Evolutionary conservation across 1,284 basidiomycete species (phyloP).

Genomic region (Cryptococcus depauperatus): DNA sequence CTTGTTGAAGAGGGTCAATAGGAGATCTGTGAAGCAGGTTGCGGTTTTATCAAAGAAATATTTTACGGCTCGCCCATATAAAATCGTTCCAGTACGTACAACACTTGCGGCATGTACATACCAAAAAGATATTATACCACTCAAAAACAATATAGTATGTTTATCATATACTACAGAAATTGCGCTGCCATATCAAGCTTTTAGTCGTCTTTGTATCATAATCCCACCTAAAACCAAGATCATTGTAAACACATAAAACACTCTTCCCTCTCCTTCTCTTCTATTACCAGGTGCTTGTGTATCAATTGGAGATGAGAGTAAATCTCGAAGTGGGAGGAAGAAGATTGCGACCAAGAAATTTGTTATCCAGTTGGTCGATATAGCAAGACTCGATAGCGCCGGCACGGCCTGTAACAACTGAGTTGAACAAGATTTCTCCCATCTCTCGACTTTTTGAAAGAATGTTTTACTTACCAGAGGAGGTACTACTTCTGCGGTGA

Average conservation of each 20-base stretch:
- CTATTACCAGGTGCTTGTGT: slow-evolving; percentile 28
- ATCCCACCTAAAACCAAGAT: slow-evolving; percentile 23
- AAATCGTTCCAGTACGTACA: too few species aligned
- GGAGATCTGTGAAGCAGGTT: too few species aligned
- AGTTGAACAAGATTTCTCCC: slow-evolving; percentile 3
- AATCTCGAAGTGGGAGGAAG: slow-evolving; percentile 73
- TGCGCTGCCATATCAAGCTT: too few species aligned
- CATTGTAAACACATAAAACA: slow-evolving; percentile 70
- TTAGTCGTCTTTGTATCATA: slow-evolving; percentile 26
- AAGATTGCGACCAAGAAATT: slow-evolving; percentile 74
- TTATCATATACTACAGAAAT: too few species aligned
- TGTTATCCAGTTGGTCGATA: slow-evolving; percentile 77
- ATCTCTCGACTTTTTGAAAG: neutral
- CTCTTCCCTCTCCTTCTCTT: slow-evolving; percentile 58
- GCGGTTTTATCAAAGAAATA: too few species aligned
- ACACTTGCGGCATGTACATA: too few species aligned
- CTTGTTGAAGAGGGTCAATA: too few species aligned
- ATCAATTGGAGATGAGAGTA: slow-evolving; percentile 46
- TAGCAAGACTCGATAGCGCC: slow-evolving; percentile 68
- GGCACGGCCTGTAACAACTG: slow-evolving; percentile 59
- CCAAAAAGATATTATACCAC: too few species aligned
- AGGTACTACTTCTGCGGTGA: slow-evolving; percentile 86
- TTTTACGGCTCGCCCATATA: too few species aligned
- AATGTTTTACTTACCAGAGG: slow-evolving; percentile 51
- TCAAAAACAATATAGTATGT: too few species aligned